Evolutionary conservation across 2,329 filamentous ascomycete species (phyloP).

Genomic region (Verticillium zaregamsianum): DNA sequence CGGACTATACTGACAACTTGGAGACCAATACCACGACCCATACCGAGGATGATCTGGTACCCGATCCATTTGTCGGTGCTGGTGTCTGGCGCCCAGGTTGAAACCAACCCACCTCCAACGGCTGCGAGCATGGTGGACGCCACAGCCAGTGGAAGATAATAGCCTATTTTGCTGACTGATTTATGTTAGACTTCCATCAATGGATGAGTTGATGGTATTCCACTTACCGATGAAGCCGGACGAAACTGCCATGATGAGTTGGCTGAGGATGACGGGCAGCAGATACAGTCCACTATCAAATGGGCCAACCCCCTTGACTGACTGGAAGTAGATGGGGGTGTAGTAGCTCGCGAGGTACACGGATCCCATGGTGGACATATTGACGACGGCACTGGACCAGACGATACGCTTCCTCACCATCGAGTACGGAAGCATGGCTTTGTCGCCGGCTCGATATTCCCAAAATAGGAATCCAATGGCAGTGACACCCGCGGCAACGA

Average conservation of each 20-base stretch:
- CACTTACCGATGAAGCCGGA: conserved; percentile 8
- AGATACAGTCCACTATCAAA: conserved; percentile 17
- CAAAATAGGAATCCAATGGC: conserved; percentile 32
- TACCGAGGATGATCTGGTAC: not conserved
- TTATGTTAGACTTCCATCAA: conserved; percentile 13
- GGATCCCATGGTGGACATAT: conserved; percentile 29
- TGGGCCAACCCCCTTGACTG: conserved; percentile 11
- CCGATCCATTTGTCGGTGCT: conserved; percentile 12
- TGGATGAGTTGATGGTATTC: not conserved
- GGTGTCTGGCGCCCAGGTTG: conserved; percentile 29
- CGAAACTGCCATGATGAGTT: conserved; percentile 7
- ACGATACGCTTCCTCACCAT: conserved; percentile 39
- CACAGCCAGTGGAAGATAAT: conserved; percentile 19
- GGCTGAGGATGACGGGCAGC: conserved; percentile 8
- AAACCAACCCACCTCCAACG: conserved; percentile 31
- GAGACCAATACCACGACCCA: conserved; percentile 3
- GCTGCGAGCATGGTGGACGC: conserved; percentile 30
- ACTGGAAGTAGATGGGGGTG: conserved; percentile 19
- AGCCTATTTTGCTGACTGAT: conserved; percentile 23
- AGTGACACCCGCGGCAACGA: conserved; percentile 28
- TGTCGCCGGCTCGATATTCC: conserved; percentile 37
- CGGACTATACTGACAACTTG: conserved; percentile 45
- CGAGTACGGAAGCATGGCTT: conserved; percentile 45
- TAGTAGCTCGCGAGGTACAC: conserved; percentile 40
- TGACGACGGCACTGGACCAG: conserved; percentile 34